Percentiles rank a stretch among this genome's conserved stretches.
Conservation (phyloP, 805 yeast genomes). For the Candida suzukii region DNA sequence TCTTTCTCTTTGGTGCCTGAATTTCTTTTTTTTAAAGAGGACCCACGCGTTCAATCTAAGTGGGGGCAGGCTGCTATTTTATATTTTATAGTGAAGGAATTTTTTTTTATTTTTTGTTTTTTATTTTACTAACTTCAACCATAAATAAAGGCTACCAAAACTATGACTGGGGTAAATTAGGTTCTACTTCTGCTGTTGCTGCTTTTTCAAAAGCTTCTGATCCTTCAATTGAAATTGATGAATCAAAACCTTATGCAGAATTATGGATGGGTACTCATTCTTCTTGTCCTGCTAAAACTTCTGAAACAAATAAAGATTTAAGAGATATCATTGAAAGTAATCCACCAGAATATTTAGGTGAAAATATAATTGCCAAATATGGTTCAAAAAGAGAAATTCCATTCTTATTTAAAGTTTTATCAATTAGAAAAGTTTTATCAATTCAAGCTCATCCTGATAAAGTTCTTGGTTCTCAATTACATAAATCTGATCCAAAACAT, state of each 20-base stretch:
- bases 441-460: conserved; percentile 99
- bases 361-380: conserved; percentile 53
- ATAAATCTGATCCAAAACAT: conserved; percentile 78
- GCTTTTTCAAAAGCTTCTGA: conserved; percentile 71
- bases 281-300: conserved; percentile 69
- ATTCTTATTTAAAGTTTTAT: conserved; percentile 86
- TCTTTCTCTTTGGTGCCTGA: not conserved
- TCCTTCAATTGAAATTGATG: conserved; percentile 55
- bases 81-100: too few relatives aligned
- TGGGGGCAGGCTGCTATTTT: too few relatives aligned
- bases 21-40: not conserved
- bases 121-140: not conserved
- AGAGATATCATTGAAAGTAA: conserved; percentile 56
- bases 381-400: conserved; percentile 72
- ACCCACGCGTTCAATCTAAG: too few relatives aligned
- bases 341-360: conserved; percentile 57
- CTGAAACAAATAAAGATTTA: conserved; percentile 46
- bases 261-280: conserved; percentile 99
- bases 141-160: conserved; percentile 26
- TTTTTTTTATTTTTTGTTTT: not conserved
- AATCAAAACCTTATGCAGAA: conserved; percentile 86
- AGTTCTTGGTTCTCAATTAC: conserved; percentile 67
- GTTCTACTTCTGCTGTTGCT: conserved; percentile 83
- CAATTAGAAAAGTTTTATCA: conserved; percentile 86
- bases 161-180: conserved; percentile 56